Evolutionary conservation across 257 asterid genomes (phyloP), one percentile per base, ranked within the genome.

Genomic region (Euphrasia confusa): DNA sequence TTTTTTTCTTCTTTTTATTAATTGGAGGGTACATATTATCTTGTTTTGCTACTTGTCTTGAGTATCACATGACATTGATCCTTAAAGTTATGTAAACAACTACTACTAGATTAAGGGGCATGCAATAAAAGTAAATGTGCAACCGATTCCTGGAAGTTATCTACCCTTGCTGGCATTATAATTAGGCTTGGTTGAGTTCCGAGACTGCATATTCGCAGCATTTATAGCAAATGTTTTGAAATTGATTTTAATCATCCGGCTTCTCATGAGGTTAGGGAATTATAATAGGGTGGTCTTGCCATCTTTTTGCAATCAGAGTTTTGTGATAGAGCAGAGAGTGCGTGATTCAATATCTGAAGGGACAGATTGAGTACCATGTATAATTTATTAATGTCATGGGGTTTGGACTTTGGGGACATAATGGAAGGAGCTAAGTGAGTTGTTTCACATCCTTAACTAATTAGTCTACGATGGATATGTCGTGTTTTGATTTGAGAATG

Each of bases 21-120:
- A 14, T 17, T 30, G 11, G 47, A 59, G 10, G 54, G 67, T 27
- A 63, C 64, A 60, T 47, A 32, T 47, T 65, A 53, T 63, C 63
- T 63, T 55, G 15, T 7, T 68, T 62, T 54, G 28, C 48, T 18
- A 53, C 37, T 63, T 54, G 66, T 59, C 15, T 48, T 61, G 52
- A 45, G 53, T 26, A 63, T 37, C 44, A 28, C 18, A 32, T 56
- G 60, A 37, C 53, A 6, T 64, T 54, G 7, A 1, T 49, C 59
- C 17, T 7, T 26, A 50, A 33, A 61, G 21, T 60, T 48, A 18
- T 49, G 60, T 32, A 49, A 63, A 47, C 65, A 55, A 26, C 52
- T 37, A 26, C 52, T 37, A 7, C 54, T 48, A 10, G 57, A 40
- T 42, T 17, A 40, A 30, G 39, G 39, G 64, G 45, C 60, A 58